These are phyloP conservation scores for Quercus tomentella DNA, from an alignment of 331 rosid genomes.

Conservation along the genomic window DNA sequence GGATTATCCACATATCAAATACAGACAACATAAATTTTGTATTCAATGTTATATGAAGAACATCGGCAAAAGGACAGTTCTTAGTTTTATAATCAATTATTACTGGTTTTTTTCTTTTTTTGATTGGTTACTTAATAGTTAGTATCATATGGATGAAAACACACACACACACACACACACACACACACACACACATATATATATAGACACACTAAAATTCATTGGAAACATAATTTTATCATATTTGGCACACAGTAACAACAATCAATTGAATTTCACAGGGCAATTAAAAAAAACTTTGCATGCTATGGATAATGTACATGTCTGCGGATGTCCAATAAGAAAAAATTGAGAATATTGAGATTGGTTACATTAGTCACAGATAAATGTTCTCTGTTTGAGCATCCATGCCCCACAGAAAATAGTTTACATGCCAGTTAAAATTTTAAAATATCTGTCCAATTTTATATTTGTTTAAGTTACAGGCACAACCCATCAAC, in stretches of 20 bases:
- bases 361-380: not conserved
- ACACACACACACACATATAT: accelerated
- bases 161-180: no score
- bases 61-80: not conserved
- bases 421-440: not conserved
- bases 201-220: not conserved
- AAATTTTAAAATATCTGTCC: not conserved
- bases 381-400: not conserved
- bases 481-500: slow-evolving; percentile 38
- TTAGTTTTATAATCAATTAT: not conserved
- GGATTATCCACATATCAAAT: not conserved
- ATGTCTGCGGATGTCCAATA: not conserved
- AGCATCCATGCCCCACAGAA: not conserved
- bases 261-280: not conserved
- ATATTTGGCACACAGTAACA: not conserved
- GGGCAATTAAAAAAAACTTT: not conserved
- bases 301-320: not conserved
- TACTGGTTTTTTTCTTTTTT: no score
- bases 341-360: not conserved
- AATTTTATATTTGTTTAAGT: not conserved
- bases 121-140: not conserved
- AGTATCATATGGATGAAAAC: not conserved
- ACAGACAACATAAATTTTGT: not conserved
- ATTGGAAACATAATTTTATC: not conserved
- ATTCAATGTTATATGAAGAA: not conserved